phyloP scores from a whole-genome alignment of 2,329 filamentous ascomycete species.

The Fusarium chaquense region DNA sequence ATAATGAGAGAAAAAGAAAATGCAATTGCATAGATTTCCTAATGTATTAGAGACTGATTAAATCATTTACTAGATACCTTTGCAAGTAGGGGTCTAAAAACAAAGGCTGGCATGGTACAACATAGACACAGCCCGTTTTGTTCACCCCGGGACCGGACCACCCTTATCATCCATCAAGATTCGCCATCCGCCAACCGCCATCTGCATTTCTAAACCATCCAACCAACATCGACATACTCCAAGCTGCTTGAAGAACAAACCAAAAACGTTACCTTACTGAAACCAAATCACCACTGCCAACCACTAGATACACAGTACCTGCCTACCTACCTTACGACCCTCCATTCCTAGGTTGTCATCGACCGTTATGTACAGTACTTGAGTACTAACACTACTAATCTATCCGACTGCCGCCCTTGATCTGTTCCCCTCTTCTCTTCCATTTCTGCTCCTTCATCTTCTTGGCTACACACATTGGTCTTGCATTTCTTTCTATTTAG shows the following conservation, averaged over 20 bases:
- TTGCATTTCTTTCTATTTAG: slow-evolving; percentile 16
- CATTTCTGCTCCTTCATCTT: slow-evolving; percentile 17
- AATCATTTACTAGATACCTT: neutral
- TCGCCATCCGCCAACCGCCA: slow-evolving; percentile 40
- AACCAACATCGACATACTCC: slow-evolving; percentile 21
- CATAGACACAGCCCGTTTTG: slow-evolving; percentile 1
- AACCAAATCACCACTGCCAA: slow-evolving; percentile 41
- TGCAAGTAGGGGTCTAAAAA: slow-evolving; percentile 5
- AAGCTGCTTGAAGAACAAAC: slow-evolving; percentile 3
- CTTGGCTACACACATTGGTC: slow-evolving; percentile 19
- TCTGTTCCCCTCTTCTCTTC: slow-evolving; percentile 35
- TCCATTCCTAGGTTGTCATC: slow-evolving; percentile 19
- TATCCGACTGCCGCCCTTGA: slow-evolving; percentile 34
- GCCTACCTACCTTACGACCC: neutral
- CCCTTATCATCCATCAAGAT: slow-evolving; percentile 47
- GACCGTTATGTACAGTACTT: neutral
- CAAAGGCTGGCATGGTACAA: slow-evolving; percentile 23
- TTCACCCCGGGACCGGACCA: neutral
- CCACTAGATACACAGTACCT: neutral
- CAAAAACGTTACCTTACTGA: slow-evolving; percentile 28
- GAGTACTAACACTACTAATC: neutral
- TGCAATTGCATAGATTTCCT: neutral
- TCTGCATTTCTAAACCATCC: slow-evolving; percentile 22
- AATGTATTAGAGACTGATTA: neutral
- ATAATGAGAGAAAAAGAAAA: neutral